Base-by-base conservation (phyloP, 345 rosid species). In the Acer yangbiense region DNA sequence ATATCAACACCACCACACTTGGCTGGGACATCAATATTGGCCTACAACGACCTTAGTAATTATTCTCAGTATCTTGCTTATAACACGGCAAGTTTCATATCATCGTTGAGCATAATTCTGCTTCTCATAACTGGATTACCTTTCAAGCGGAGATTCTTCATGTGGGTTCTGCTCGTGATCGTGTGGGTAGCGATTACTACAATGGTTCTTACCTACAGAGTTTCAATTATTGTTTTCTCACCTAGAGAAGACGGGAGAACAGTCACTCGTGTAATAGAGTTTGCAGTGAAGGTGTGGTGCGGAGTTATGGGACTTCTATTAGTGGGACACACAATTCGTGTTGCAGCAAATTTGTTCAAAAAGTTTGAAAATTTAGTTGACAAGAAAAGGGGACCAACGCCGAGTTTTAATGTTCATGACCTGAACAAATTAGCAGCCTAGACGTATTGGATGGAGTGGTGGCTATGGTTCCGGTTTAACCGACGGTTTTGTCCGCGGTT, bases 81-180 rank as follows among this genome's bases (percentile, higher is more conserved):
- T 63, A 78, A 76, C 64, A 81, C 82, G 2, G 32, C 68, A 0
- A 74, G 76, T 35, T 86, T 84, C 18, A 61, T 82, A 16, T 71
- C 83, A 23, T 82, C 87, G 1, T 18, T 84, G 71, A 78, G 85
- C 65, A 81, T 84, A 62, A 84, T 84, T 23, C 55, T 86, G 65
- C 57, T 82, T 0, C 71, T 82, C 71, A 78, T 84, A 5, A 75
- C 85, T 17, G 87, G 87, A 0, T 68, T 86, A 29, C 84, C 85
- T 25, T 69, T 76, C 58, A 60, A 48, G 75, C 32, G 69, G 6
- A 76, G 84, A 20, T 5, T 72, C 39, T 85, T 71, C 68, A 78
- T 78, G 88, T 80, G 82, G 86, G 61, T 77, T 35, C 75, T 77
- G 79, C 81, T 79, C 4, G 83, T 76, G 60, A 82, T 65, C 0